Conservation (phyloP, 2,329 filamentous ascomycete genomes). For the Periconia sp. region DNA sequence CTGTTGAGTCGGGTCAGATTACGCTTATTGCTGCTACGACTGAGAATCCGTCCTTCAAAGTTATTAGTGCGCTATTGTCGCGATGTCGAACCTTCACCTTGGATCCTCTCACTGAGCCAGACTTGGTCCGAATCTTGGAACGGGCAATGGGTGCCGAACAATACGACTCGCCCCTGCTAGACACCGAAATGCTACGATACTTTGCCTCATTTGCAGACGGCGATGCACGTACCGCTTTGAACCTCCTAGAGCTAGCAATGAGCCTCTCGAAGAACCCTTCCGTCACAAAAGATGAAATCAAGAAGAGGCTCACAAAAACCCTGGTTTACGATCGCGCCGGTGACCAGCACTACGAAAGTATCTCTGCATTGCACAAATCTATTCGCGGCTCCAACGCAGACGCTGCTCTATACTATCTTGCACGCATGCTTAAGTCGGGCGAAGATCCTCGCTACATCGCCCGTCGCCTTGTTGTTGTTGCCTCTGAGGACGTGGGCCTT, state of each 20-base stretch:
- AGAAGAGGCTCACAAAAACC: conserved; percentile 84
- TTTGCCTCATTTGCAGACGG: conserved; percentile 88
- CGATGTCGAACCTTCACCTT: conserved; percentile 91
- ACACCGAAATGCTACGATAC: conserved; percentile 78
- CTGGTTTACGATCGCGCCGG: conserved; percentile 93
- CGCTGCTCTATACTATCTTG: conserved; percentile 91
- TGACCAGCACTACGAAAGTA: conserved; percentile 97
- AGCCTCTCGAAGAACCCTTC: conserved; percentile 70
- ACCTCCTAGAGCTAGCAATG: conserved; percentile 88
- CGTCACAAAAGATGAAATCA: conserved; percentile 78
- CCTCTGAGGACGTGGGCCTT: conserved; percentile 90
- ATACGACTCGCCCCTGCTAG: conserved; percentile 65
- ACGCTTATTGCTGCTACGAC: conserved; percentile 95
- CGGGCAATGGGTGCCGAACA: conserved; percentile 73
- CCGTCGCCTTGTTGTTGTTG: conserved; percentile 90
- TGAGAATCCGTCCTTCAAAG: conserved; percentile 94
- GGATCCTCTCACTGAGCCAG: conserved; percentile 72
- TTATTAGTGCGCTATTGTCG: conserved; percentile 85
- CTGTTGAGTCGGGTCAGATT: conserved; percentile 88
- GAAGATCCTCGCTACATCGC: conserved; percentile 94
- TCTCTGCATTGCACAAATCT: conserved; percentile 96
- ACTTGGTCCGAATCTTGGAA: conserved; percentile 75
- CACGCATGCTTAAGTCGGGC: conserved; percentile 92
- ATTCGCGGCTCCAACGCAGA: conserved; percentile 86
- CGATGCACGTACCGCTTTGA: conserved; percentile 90